Evolutionary conservation across 805 yeast species (phyloP).

Genomic region (Cyberlindnera mycetangii): DNA sequence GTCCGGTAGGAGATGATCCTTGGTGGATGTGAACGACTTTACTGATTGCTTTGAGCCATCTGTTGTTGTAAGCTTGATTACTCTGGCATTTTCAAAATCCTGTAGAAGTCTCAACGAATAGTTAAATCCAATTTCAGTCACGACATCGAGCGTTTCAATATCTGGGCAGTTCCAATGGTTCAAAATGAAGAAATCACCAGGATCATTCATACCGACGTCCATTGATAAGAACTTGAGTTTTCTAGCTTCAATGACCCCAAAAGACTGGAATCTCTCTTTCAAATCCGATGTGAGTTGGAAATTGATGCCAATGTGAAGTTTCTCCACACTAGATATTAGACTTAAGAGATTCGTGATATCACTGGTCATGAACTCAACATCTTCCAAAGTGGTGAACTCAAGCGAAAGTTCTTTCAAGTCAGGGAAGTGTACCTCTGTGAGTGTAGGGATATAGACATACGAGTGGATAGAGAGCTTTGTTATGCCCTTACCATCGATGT

Average conservation of each 20-base stretch:
- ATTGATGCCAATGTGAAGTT: neutral
- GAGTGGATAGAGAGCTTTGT: neutral
- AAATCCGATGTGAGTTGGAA: neutral
- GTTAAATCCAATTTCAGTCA: neutral
- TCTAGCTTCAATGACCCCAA: neutral
- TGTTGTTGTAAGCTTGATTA: neutral
- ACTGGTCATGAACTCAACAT: neutral
- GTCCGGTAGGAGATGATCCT: neutral
- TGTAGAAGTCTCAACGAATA: neutral
- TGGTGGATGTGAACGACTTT: neutral
- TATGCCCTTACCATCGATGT: neutral
- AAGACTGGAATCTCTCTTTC: neutral
- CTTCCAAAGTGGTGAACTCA: neutral
- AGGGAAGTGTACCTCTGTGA: neutral
- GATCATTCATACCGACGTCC: neutral
- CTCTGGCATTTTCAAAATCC: neutral
- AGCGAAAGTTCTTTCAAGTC: neutral
- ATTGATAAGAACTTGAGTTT: neutral
- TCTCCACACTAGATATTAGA: neutral
- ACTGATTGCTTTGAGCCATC: neutral
- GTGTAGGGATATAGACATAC: neutral
- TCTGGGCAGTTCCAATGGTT: neutral
- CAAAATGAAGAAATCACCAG: neutral
- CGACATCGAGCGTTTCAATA: neutral
- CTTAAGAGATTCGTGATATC: neutral